Evolutionary conservation across 495 filamentous ascomycete species (phyloP).

Genomic region (Hypoxylon lenormandii): DNA sequence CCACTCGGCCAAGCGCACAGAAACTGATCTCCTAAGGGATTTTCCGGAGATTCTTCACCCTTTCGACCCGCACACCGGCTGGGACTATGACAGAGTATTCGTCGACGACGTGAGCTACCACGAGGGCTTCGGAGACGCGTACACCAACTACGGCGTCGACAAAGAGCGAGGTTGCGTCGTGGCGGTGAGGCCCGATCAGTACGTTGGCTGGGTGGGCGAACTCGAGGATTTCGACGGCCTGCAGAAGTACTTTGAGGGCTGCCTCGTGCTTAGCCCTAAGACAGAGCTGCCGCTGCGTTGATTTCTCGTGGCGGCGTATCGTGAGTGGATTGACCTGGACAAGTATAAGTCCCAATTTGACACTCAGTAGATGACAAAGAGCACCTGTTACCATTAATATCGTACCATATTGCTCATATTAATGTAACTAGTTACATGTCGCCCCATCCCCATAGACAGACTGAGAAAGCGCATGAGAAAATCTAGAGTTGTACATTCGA

Average conservation of each 20-base stretch:
- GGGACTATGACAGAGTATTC: conserved; percentile 75
- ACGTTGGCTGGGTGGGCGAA: conserved; percentile 69
- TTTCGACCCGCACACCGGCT: conserved; percentile 68
- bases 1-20: conserved; percentile 64
- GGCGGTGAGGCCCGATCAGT: conserved; percentile 69
- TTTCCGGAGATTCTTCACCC: conserved; percentile 70
- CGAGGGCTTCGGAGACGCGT: conserved; percentile 71
- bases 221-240: conserved; percentile 65
- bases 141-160: conserved; percentile 72
- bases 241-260: conserved; percentile 53
- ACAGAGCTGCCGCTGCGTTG: not conserved
- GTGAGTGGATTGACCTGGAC: not conserved
- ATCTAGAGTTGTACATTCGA: too few relatives aligned
- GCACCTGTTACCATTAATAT: too few relatives aligned
- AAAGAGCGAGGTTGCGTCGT: conserved; percentile 69
- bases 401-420: too few relatives aligned
- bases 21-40: conserved; percentile 67
- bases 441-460: too few relatives aligned
- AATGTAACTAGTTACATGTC: too few relatives aligned
- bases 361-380: not conserved
- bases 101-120: conserved; percentile 72
- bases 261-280: conserved; percentile 44
- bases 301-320: too few relatives aligned
- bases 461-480: too few relatives aligned
- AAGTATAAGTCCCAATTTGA: not conserved